phyloP scores from a whole-genome alignment of 106 monocot genomes.

The Dendrobium officinale region DNA sequence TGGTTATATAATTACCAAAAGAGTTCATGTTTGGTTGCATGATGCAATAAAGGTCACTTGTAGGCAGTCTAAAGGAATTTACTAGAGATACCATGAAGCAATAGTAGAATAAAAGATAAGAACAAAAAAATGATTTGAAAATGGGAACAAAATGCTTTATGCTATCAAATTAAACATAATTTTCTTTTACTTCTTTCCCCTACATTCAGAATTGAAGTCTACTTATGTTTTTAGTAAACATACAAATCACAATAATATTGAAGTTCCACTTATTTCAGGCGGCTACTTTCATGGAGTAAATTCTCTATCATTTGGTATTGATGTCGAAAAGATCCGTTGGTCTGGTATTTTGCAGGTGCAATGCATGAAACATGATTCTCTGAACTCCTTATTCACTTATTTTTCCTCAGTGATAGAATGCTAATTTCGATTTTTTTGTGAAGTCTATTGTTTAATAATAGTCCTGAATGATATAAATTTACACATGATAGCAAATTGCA shows the following conservation, averaged over 20 bases:
- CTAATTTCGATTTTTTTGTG: not conserved
- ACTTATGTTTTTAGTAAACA: not conserved
- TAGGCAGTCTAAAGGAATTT: not conserved
- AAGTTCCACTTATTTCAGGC: conserved; percentile 28
- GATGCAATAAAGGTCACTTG: not conserved
- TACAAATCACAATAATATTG: not conserved
- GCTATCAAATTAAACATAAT: not conserved
- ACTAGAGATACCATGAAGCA: not conserved
- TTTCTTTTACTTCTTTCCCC: not conserved
- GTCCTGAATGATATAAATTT: not conserved
- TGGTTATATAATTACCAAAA: not conserved
- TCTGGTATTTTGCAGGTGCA: conserved; percentile 80
- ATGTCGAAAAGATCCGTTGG: conserved; percentile 63
- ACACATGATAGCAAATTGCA: not conserved
- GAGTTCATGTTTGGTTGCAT: not conserved
- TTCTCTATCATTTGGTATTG: conserved; percentile 65
- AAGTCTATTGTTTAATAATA: not conserved
- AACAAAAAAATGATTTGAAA: not conserved
- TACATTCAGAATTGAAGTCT: not conserved
- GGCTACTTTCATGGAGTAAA: conserved; percentile 81
- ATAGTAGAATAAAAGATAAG: not conserved
- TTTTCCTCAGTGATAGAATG: not conserved
- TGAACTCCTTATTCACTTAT: not conserved
- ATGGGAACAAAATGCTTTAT: not conserved
- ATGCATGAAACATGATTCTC: not conserved